Conservation (phyloP, 352 stramenopile genomes). For the Pythium sukuiense region DNA sequence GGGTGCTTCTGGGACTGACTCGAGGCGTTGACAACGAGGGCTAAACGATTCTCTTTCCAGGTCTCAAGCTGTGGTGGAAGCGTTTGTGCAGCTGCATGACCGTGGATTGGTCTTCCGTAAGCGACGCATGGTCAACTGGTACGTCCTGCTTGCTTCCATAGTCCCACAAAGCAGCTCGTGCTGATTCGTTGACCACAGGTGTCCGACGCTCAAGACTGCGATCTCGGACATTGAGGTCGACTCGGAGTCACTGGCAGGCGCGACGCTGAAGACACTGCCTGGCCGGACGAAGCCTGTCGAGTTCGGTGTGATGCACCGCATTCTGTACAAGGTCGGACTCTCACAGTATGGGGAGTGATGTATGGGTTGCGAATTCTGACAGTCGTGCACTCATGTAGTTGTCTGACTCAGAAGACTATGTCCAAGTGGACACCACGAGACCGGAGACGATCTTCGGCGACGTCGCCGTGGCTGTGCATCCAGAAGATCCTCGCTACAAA, state of each 20-base stretch:
- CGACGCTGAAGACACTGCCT: constrained; percentile 69
- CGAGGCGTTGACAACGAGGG: constrained; percentile 37
- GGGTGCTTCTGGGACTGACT: constrained; percentile 47
- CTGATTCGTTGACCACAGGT: constrained; percentile 32
- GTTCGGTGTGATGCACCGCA: constrained; percentile 85
- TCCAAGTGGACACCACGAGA: constrained; percentile 97
- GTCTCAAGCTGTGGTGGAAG: constrained; percentile 53
- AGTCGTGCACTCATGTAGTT: constrained; percentile 25
- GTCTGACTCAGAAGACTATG: constrained; percentile 52
- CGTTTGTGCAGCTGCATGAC: constrained; percentile 93
- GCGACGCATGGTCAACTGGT: constrained; percentile 99
- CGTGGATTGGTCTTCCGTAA: constrained; percentile 96
- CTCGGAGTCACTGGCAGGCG: constrained; percentile 94
- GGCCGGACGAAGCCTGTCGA: constrained; percentile 74
- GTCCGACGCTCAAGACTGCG: constrained; percentile 93
- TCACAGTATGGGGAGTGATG: neutral
- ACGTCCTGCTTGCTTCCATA: constrained; percentile 27
- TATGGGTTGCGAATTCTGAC: neutral
- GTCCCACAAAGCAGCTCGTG: neutral
- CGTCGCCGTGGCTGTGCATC: constrained; percentile 97
- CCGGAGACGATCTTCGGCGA: constrained; percentile 99
- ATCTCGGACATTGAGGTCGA: constrained; percentile 98
- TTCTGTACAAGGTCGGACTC: constrained; percentile 62
- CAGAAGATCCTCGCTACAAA: constrained; percentile 93
- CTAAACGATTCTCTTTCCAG: constrained; percentile 14